Conservation (phyloP, 225 moss, liverwort and hornwort species). For the Ulota crispa region DNA sequence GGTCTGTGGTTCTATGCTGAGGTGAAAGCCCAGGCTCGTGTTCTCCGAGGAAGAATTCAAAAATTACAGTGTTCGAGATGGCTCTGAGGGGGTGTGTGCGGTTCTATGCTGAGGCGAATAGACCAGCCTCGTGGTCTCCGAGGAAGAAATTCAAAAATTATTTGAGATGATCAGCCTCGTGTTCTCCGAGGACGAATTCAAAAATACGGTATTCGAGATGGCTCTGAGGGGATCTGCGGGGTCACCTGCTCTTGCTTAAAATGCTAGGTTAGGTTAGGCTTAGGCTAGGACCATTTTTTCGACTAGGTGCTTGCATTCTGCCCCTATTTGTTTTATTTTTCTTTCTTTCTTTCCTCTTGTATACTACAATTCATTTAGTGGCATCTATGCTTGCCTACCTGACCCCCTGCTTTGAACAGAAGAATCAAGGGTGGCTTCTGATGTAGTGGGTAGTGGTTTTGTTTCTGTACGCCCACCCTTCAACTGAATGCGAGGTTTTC, state of each 20-base stretch:
- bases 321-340: not conserved
- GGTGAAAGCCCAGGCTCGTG: too few relatives aligned
- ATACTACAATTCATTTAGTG: slow-evolving; percentile 26
- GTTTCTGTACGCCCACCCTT: slow-evolving; percentile 4
- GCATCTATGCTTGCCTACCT: slow-evolving; percentile 13
- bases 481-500: not conserved
- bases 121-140: too few relatives aligned
- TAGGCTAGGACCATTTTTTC: slow-evolving; percentile 20
- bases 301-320: slow-evolving; percentile 6
- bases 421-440: not conserved
- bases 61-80: too few relatives aligned
- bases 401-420: slow-evolving; percentile 14
- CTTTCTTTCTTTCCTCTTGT: not conserved
- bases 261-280: not conserved
- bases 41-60: too few relatives aligned
- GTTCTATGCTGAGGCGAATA: too few relatives aligned
- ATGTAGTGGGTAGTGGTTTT: not conserved
- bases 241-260: not conserved
- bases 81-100: too few relatives aligned
- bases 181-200: too few relatives aligned
- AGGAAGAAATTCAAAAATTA: too few relatives aligned
- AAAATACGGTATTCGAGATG: too few relatives aligned
- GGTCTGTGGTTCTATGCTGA: too few relatives aligned
- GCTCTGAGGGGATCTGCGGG: too few relatives aligned
- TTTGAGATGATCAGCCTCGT: too few relatives aligned